These are phyloP conservation scores for Trapa incisa DNA, from an alignment of 345 rosid genomes.

Conservation along the genomic window DNA sequence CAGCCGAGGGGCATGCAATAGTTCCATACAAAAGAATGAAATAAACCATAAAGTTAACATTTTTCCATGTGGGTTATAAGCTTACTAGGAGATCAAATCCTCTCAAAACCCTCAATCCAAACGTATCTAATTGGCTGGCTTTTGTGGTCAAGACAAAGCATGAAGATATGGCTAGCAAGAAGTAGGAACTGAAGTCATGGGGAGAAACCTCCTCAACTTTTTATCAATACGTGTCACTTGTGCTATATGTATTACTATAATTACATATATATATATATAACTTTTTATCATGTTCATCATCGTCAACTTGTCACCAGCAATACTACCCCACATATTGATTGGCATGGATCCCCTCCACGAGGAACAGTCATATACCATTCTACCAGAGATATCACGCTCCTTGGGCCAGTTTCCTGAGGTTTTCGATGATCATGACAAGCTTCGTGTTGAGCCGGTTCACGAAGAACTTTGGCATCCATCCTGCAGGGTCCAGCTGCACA, in stretches of 20 bases:
- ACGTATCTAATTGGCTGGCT: no score
- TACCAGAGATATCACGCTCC: background rate
- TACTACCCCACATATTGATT: background rate
- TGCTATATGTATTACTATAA: no score
- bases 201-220: no score
- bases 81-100: background rate
- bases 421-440: conserved; percentile 65
- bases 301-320: background rate
- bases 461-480: conserved; percentile 76
- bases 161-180: no score
- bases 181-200: no score
- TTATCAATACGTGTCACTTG: no score
- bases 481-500: conserved; percentile 73
- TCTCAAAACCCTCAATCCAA: no score
- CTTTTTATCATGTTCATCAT: background rate
- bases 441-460: conserved; percentile 65
- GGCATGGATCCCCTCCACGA: background rate
- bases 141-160: no score
- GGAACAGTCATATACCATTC: background rate
- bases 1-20: no score
- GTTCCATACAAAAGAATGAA: background rate
- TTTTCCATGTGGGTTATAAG: background rate
- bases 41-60: background rate
- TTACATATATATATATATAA: no score
- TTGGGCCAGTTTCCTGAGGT: conserved; percentile 38